Conservation (phyloP, 1,284 basidiomycete species). For the Cutaneotrichosporon mucoides region DNA sequence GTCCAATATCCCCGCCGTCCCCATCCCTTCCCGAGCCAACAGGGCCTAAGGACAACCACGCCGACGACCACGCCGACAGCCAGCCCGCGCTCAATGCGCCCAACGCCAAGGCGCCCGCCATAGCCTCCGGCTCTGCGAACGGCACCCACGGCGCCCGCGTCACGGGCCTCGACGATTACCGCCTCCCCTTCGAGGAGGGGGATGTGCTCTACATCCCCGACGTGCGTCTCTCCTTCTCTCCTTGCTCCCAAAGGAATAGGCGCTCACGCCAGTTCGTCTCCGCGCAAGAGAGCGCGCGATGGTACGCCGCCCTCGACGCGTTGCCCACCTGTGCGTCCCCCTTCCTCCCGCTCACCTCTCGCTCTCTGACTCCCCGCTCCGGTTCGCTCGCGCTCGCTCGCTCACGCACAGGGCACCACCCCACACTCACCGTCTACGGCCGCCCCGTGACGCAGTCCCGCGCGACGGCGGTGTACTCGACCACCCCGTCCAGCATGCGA, state of each 20-base stretch:
- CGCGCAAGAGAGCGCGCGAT: slow-evolving; percentile 38
- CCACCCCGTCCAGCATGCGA: slow-evolving; percentile 44
- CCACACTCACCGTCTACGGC: slow-evolving; percentile 56
- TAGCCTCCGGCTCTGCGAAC: no score
- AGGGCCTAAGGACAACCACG: no score
- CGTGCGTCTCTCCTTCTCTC: slow-evolving; percentile 22
- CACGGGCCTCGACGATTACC: background rate
- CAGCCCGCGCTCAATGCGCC: no score
- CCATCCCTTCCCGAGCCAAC: no score
- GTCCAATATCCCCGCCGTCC: no score
- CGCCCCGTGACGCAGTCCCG: slow-evolving; percentile 52
- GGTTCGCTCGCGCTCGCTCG: background rate
- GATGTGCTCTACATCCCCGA: slow-evolving; percentile 50
- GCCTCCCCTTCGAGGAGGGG: slow-evolving; percentile 14
- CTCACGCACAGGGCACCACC: slow-evolving; percentile 44
- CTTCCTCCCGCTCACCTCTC: background rate
- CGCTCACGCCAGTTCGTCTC: slow-evolving; percentile 43
- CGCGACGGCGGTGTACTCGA: slow-evolving; percentile 53
- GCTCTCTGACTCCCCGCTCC: background rate
- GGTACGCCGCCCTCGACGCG: slow-evolving; percentile 48
- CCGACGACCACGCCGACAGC: no score
- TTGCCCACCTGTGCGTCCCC: slow-evolving; percentile 48
- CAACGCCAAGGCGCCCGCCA: no score
- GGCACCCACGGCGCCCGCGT: background rate
- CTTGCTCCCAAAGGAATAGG: background rate